Base-by-base conservation (phyloP, 2,329 filamentous ascomycete genomes). In the Cadophora sp. region DNA sequence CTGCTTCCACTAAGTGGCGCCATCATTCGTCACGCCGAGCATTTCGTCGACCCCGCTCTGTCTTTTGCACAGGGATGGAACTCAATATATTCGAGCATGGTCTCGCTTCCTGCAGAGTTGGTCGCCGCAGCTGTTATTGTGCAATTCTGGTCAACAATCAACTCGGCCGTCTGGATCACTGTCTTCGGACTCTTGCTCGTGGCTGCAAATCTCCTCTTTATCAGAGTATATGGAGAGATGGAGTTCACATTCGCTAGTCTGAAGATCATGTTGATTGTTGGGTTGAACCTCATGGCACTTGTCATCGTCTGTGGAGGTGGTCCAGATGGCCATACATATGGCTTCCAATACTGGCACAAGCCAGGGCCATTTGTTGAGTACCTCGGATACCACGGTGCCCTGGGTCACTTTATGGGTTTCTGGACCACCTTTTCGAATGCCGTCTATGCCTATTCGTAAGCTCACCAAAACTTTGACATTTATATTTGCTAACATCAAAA, bases 311-410 rank as follows among this genome's bases (percentile, higher is more conserved):
- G 89, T 2, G 89, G 89, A 30, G 89, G 88, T 55, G 82, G 87
- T 1, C 85, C 88, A 0, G 85, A 86, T 18, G 83, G 83, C 0
- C 81, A 85, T 20, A 80, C 83, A 9, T 83, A 87, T 64, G 90
- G 91, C 1, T 92, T 92, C 77, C 79, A 82, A 47, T 92, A 91
- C 78, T 94, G 91, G 91, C 85, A 81, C 53, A 78, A 88, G 36
- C 90, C 91, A 0, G 90, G 89, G 0, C 87, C 89, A 0, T 90
- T 91, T 70, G 87, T 89, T 45, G 85, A 90, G 71, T 87, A 89
- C 74, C 84, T 91, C 89, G 88, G 87, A 78, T 91, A 36, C 82
- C 89, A 4, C 20, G 41, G 81, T 84, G 74, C 47, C 84, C 82
- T 81, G 0, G 90, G 89, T 22, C 81, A 83, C 16, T 92, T 93